phyloP scores from a whole-genome alignment of 371 early-diverging fungal genomes.

The Zopfochytrium polystomum region DNA sequence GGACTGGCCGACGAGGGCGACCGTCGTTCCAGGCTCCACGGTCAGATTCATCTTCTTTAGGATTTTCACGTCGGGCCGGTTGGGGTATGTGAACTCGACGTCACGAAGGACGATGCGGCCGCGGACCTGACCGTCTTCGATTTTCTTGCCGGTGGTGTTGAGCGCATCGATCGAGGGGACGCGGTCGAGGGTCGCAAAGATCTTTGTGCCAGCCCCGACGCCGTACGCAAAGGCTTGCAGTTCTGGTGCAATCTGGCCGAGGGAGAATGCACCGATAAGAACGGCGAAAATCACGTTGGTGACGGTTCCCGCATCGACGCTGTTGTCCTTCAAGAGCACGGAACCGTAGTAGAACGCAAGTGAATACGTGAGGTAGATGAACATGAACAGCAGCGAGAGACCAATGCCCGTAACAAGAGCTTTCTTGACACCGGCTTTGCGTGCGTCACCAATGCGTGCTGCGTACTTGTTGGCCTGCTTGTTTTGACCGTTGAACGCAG shows the following conservation, averaged over 20 bases:
- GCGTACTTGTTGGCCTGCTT: constrained; percentile 22
- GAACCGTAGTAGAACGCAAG: constrained; percentile 35
- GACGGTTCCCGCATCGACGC: constrained; percentile 27
- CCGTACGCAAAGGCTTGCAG: constrained; percentile 34
- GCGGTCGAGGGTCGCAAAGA: constrained; percentile 39
- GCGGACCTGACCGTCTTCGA: constrained; percentile 12
- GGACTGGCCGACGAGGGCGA: constrained; percentile 62
- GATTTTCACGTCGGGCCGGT: constrained; percentile 71
- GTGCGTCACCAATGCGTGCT: constrained; percentile 23
- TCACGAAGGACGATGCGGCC: constrained; percentile 44
- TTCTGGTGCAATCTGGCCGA: constrained; percentile 36
- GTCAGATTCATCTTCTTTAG: constrained; percentile 64
- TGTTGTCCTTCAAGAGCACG: constrained; percentile 12
- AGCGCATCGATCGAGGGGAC: constrained; percentile 36
- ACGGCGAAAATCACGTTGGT: constrained; percentile 31
- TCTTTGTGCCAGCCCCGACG: constrained; percentile 33
- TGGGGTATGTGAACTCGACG: constrained; percentile 66
- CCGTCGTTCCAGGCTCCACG: constrained; percentile 54
- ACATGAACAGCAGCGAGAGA: constrained; percentile 21
- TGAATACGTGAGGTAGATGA: constrained; percentile 35
- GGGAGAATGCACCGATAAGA: constrained; percentile 41
- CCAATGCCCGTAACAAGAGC: constrained; percentile 26
- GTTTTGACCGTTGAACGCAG: constrained; percentile 36
- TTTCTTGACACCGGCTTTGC: constrained; percentile 26
- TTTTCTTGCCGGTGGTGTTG: constrained; percentile 10